phyloP scores from a whole-genome alignment of 2,329 filamentous ascomycete genomes.

The Apiospora rasikravindrae region DNA sequence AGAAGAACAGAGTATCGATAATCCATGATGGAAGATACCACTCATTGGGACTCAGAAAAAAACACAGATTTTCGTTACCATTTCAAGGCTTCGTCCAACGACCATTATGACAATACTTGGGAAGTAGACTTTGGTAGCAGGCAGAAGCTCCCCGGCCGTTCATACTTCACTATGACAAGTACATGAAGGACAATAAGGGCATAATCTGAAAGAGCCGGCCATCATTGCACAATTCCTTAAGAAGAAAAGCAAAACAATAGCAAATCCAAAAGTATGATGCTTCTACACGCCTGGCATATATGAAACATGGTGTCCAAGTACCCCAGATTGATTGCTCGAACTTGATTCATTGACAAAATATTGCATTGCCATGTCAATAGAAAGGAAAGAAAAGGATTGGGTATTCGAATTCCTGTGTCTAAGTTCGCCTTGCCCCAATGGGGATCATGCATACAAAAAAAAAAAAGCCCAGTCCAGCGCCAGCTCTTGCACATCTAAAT shows the following conservation, averaged over 20 bases:
- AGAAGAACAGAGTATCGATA: background rate
- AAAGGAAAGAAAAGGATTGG: background rate
- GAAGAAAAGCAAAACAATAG: background rate
- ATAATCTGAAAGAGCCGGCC: background rate
- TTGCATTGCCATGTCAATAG: background rate
- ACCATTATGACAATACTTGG: constrained; percentile 11
- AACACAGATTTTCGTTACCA: constrained; percentile 9
- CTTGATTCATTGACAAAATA: background rate
- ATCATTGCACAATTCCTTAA: constrained; percentile 7
- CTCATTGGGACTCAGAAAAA: background rate
- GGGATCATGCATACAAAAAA: constrained; percentile 16
- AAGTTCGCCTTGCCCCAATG: constrained; percentile 7
- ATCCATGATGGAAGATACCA: background rate
- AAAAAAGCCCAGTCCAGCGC: constrained; percentile 4
- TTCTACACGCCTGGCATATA: background rate
- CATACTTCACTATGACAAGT: background rate
- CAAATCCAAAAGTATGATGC: background rate
- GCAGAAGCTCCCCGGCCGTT: background rate
- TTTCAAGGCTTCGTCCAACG: constrained; percentile 1
- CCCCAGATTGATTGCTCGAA: background rate
- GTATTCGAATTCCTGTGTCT: constrained; percentile 14
- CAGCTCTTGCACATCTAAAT: constrained; percentile 3
- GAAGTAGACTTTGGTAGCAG: constrained; percentile 14
- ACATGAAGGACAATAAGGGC: background rate
- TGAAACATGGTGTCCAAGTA: background rate